Percentiles rank a stretch among this genome's conserved stretches.
Evolutionary conservation across 805 yeast genomes (phyloP).

Genomic region (Yueomyces sinensis): DNA sequence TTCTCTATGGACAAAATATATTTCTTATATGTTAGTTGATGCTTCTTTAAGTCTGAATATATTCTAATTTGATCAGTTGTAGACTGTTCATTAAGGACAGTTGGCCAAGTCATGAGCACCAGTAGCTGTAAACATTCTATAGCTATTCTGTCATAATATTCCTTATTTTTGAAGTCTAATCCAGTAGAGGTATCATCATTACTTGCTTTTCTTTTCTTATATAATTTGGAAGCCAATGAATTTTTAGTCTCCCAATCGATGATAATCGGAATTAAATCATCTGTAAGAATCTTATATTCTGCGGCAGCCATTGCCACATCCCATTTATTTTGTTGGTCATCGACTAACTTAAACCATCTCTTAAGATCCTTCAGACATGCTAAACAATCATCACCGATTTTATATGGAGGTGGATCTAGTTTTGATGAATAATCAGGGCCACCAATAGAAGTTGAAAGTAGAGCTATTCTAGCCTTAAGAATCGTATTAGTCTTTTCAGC

Average conservation of each 20-base stretch:
- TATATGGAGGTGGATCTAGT: slow-evolving; percentile 41
- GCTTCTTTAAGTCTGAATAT: slow-evolving; percentile 47
- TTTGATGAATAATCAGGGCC: slow-evolving; percentile 62
- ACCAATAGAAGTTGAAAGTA: slow-evolving; percentile 80
- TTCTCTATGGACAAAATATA: slow-evolving; percentile 41
- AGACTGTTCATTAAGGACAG: slow-evolving; percentile 48
- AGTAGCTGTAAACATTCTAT: slow-evolving; percentile 64
- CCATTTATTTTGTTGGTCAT: slow-evolving; percentile 53
- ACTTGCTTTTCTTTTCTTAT: slow-evolving; percentile 8
- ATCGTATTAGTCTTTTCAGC: too few species aligned
- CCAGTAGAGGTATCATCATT: slow-evolving; percentile 11
- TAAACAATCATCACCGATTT: slow-evolving; percentile 63
- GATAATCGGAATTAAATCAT: slow-evolving; percentile 64
- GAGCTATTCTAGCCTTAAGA: slow-evolving; percentile 60
- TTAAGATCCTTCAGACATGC: slow-evolving; percentile 82
- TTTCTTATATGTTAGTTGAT: slow-evolving; percentile 62
- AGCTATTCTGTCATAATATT: slow-evolving; percentile 43
- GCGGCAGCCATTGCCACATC: slow-evolving; percentile 85
- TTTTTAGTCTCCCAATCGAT: slow-evolving; percentile 51
- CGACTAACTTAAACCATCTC: slow-evolving; percentile 77
- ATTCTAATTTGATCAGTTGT: slow-evolving; percentile 42
- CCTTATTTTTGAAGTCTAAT: slow-evolving; percentile 13
- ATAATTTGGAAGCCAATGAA: slow-evolving; percentile 10
- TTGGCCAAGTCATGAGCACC: slow-evolving; percentile 80
- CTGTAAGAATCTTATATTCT: slow-evolving; percentile 56